Evolutionary conservation across 345 rosid genomes (phyloP), one percentile per base, ranked within the genome.

Genomic region (Durio zibethinus): DNA sequence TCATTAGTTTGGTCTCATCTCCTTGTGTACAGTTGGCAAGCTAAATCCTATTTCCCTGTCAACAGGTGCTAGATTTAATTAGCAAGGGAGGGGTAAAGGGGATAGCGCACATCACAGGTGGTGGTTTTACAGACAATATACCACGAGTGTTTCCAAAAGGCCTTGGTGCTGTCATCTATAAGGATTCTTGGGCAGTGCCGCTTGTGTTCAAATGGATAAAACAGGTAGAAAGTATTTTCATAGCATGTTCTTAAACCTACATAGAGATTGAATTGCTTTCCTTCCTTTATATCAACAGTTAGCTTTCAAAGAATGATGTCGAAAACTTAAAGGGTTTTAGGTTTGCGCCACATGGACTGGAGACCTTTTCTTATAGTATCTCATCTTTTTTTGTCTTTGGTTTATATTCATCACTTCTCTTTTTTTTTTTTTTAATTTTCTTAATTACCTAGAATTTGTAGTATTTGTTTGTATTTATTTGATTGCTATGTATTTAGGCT

Each of bases 111-210:
- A 86, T 92, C 52, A 95, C 97, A 12, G 98, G 97, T 53, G 99
- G 99, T 75, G 97, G 97, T 57, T 90, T 95, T 78, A 93, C 97
- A 0, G 97, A 95, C 77, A 93, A 93, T 80, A 92, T 92, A 48
- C 97, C 97, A 15, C 83, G 98, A 53, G 88, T 93, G 18, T 86
- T 95, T 72, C 99, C 97, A 0, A 76, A 88, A 59, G 98, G 91
- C 61, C 86, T 91, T 62, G 97, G 99, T 77, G 97, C 94, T 80
- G 79, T 80, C 60, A 85, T 93, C 25, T 78, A 86, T 59, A 81
- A 85, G 0, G 84, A 87, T 56, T 90, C 99, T 20, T 95, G 96
- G 98, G 83, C 87, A 74, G 82, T 89, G 53, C 93, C 94, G 53
- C 77, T 86, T 18, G 78, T 91, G 57, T 93, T 95, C 87, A 90